Conservation (phyloP, 495 filamentous ascomycete species). For the Lichina pygmaea region DNA sequence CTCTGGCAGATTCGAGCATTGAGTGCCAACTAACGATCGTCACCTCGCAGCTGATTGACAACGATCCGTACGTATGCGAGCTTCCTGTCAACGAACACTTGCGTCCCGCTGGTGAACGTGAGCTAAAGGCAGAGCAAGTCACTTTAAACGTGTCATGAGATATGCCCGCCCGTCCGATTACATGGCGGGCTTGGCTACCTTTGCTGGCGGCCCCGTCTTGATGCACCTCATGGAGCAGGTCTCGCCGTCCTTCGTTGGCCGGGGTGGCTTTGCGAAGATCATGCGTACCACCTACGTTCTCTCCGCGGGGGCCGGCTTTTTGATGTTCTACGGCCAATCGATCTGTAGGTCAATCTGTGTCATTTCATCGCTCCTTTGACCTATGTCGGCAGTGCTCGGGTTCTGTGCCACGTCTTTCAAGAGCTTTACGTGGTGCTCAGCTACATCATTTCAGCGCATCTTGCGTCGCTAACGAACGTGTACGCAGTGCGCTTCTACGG, state of each 20-base stretch:
- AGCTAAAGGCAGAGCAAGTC: constrained; percentile 20
- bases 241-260: constrained; percentile 54
- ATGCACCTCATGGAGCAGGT: constrained; percentile 59
- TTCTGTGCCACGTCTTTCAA: no score
- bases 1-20: background rate
- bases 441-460: constrained; percentile 8
- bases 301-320: constrained; percentile 44
- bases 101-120: no score
- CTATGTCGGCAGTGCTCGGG: background rate
- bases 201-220: constrained; percentile 38
- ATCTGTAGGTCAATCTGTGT: constrained; percentile 18
- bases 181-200: constrained; percentile 32
- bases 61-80: constrained; percentile 57
- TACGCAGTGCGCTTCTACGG: constrained; percentile 71
- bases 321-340: constrained; percentile 54
- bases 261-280: constrained; percentile 49
- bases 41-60: constrained; percentile 63
- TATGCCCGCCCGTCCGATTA: constrained; percentile 78
- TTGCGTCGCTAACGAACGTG: background rate
- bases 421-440: background rate
- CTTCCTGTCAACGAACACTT: constrained; percentile 8
- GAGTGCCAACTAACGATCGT: constrained; percentile 5
- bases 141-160: constrained; percentile 62
- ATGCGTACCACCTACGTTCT: constrained; percentile 57
- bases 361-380: background rate